A percentile compares a stretch with the other conserved stretches of the same genome.
Evolutionary conservation across 257 asterid species (phyloP).

Genomic region (Dorcoceras hygrometricum): DNA sequence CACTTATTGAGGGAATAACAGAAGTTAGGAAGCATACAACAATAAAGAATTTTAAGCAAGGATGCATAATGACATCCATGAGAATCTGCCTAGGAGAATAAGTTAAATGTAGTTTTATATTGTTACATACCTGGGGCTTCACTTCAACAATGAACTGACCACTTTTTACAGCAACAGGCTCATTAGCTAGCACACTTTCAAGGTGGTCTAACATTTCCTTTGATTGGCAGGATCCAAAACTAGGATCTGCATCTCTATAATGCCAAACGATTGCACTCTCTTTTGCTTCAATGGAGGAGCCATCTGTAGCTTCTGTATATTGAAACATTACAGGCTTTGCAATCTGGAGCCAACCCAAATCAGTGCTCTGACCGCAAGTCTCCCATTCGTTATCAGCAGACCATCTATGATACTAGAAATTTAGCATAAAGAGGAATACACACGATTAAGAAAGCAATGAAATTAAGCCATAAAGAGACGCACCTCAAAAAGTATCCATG

Average conservation of each 20-base stretch:
- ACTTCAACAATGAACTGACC: constrained; percentile 57
- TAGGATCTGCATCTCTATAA: constrained; percentile 47
- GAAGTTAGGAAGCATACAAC: neutral
- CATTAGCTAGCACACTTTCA: constrained; percentile 50
- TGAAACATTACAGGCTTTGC: constrained; percentile 49
- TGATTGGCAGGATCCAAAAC: constrained; percentile 51
- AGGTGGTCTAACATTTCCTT: constrained; percentile 53
- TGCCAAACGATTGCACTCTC: constrained; percentile 57
- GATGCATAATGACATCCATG: neutral
- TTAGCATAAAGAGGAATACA: neutral
- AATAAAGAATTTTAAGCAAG: neutral
- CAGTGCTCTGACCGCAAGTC: constrained; percentile 36
- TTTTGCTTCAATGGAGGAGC: constrained; percentile 42
- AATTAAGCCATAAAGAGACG: neutral
- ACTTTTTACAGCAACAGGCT: constrained; percentile 49
- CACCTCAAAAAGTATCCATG: constrained; percentile 48
- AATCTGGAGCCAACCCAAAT: constrained; percentile 45
- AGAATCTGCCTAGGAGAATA: neutral
- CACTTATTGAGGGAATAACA: neutral
- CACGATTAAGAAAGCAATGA: neutral
- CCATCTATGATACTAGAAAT: constrained; percentile 30
- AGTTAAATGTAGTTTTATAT: neutral
- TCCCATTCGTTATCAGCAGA: constrained; percentile 38
- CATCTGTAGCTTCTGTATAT: constrained; percentile 53
- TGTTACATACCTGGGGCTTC: constrained; percentile 44